Base-by-base conservation (phyloP, 176 grass and related monocot genomes). In the Phoenix roebelenii region DNA sequence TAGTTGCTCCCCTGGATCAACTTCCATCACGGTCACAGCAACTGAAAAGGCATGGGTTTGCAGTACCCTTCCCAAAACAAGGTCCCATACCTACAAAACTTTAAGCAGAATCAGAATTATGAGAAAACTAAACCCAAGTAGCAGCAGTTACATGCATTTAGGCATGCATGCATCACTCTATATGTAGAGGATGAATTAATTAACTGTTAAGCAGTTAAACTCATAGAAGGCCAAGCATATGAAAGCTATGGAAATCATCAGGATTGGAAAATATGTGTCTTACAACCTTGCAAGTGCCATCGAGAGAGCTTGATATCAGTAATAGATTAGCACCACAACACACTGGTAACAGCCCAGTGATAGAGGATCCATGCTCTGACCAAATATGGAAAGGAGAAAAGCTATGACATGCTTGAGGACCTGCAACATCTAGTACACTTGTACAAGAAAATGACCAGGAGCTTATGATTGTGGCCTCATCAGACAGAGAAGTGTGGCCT, bases 241-340 rank as follows among this genome's bases (percentile, higher is more conserved):
- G 35, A 44, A 14, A 44, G 19, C 12, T 7, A 50, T 50, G 22
- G 6, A n/a, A 2, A 61, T 54, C 19, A 60, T 18, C 54, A 57
- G 2, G 20, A 4, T 28, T 28, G 15, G 51, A 25, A 30, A 44
- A 44, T 44, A 44, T 44, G 26, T 61, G 18, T 4, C 26, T 25
- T 28, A 30, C 6, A 63, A 80, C 77, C 77, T 80, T 80, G 77
- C 57, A 74, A 63, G 15, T 58, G 32, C 70, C 70, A 51, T 80
- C 77, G 19, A 74, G 77, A 12, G 70, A 80, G 57, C 77, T 80
- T 5, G 77, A 68, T 57, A 80, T 68, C 25, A 80, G 9, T 2
- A 57, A 55, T 3, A 57, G 57, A 52, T 22, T 55, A 3, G 57
- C 48, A 62, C 44, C 51, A 18, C 50, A 57, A 57, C 39, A 53